phyloP scores from a whole-genome alignment of 2,329 filamentous ascomycete genomes.

The Aspergillus sp. region DNA sequence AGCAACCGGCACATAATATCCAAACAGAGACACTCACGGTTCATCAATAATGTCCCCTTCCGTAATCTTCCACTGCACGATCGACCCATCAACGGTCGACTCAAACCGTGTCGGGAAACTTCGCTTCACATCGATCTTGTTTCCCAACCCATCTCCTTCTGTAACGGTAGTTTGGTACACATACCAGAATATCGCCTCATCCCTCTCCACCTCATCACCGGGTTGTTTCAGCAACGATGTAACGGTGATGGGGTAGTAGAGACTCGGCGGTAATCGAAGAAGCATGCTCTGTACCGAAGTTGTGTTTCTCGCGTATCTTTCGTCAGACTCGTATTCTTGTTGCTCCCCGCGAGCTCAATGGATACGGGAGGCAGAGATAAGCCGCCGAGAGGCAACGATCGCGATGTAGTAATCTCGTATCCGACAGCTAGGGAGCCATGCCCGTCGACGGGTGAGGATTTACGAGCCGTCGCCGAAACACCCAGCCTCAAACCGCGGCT shows the following conservation, averaged over 20 bases:
- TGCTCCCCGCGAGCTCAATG: not conserved
- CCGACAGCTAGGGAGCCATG: conserved; percentile 20
- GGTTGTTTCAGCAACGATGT: conserved; percentile 75
- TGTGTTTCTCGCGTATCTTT: not conserved
- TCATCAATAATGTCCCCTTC: conserved; percentile 45
- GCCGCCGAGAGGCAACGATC: not conserved
- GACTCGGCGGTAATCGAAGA: conserved; percentile 52
- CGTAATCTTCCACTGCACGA: conserved; percentile 72
- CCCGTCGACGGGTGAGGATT: conserved; percentile 12
- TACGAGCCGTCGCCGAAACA: not conserved
- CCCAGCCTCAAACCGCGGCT: not conserved
- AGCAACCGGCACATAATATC: conserved; percentile 9
- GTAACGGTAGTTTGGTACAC: conserved; percentile 74
- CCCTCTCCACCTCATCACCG: conserved; percentile 72
- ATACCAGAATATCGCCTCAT: conserved; percentile 82
- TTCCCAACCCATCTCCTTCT: conserved; percentile 69
- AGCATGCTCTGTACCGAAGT: conserved; percentile 39
- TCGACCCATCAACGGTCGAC: conserved; percentile 76
- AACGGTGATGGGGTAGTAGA: conserved; percentile 93
- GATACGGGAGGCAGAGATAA: not conserved
- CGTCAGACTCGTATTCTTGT: not conserved
- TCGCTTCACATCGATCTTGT: conserved; percentile 67
- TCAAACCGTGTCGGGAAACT: conserved; percentile 78
- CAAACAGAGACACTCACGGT: conserved; percentile 41
- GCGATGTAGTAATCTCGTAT: conserved; percentile 4